Evolutionary conservation across 208 protist species (phyloP), one percentile per base, ranked within the genome.

Genomic region (Trypanosoma congolense): DNA sequence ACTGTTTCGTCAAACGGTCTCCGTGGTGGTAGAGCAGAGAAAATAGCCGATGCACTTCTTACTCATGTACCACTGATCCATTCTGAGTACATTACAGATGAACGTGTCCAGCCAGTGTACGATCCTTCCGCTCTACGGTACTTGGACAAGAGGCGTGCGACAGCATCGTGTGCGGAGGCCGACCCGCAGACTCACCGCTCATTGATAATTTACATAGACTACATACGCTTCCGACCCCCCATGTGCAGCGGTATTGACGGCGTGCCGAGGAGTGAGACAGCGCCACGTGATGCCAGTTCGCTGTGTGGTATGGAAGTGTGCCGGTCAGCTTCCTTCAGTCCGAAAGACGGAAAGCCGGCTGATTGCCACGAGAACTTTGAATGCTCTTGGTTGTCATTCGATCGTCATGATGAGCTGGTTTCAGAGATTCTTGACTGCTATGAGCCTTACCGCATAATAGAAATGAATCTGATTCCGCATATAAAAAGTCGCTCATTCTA

Each of bases 121-220:
- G 75, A 90, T 61, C 40, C 57, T 5, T 42, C 48, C n/a, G 35
- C 25, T 29, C 24, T 87, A 44, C 56, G 31, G 22, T 31, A 25
- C 4, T 38, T 65, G 14, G 30, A 50, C 25, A 28, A 28, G 31
- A 45, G n/a, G 33, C 57, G 35, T 40, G 22, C 18, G 0, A 24
- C 58, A 28, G 44, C 61, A 36, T 41, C 24, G 3, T 49, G 58
- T 16, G 21, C 16, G 4, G 38, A 41, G 21, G 10, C n/a, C 0
- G 16, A 19, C n/a, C 31, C 47, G 5, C 22, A 36, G 28, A 26
- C 28, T 4, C 42, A 62, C 19, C 63, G 62, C 24, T 80, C 79
- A 4, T 85, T 79, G 63, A 66, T 80, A 21, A 67, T 91, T 33
- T 77, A 91, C 58, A 67, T 91, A 41, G 77, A 87, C 54, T 91